Evolutionary conservation across 148 eudicot genomes (phyloP).

Genomic region (Heliosperma pusillum): DNA sequence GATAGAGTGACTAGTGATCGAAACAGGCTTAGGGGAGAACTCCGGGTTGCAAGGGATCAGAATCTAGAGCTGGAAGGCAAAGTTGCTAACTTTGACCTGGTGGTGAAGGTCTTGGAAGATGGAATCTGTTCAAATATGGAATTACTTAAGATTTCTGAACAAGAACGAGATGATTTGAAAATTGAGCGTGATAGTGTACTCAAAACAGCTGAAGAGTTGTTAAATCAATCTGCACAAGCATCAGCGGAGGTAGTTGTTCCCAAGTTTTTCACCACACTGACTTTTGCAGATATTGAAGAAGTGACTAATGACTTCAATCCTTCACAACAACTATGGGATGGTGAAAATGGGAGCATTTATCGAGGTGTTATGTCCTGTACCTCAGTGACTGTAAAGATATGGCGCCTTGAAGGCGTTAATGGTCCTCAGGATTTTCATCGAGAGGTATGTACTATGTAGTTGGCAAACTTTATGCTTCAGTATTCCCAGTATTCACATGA

Average conservation of each 20-base stretch:
- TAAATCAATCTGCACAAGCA: constrained; percentile 28
- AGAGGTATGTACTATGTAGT: constrained; percentile 60
- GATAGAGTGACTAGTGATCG: constrained; percentile 21
- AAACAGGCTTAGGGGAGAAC: constrained; percentile 26
- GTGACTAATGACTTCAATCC: constrained; percentile 33
- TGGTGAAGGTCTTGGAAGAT: constrained; percentile 31
- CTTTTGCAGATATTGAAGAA: constrained; percentile 32
- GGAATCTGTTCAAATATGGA: constrained; percentile 28
- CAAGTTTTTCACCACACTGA: constrained; percentile 22
- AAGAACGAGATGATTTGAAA: constrained; percentile 34
- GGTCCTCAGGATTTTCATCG: constrained; percentile 56
- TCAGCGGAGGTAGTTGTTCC: constrained; percentile 11
- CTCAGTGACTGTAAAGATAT: constrained; percentile 65
- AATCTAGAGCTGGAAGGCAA: constrained; percentile 22
- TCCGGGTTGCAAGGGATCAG: constrained; percentile 28
- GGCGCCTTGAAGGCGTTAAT: constrained; percentile 46
- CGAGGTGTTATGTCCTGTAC: constrained; percentile 36
- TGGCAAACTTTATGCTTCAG: neutral
- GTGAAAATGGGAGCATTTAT: constrained; percentile 32
- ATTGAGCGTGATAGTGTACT: constrained; percentile 36
- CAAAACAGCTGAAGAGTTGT: constrained; percentile 33
- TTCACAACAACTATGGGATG: constrained; percentile 30
- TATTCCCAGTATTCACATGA: neutral
- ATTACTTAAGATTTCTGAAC: constrained; percentile 28
- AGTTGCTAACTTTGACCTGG: constrained; percentile 29